These are phyloP conservation scores for Tetraselmis striata DNA, from an alignment of 139 green algal species.

Conservation along the genomic window DNA sequence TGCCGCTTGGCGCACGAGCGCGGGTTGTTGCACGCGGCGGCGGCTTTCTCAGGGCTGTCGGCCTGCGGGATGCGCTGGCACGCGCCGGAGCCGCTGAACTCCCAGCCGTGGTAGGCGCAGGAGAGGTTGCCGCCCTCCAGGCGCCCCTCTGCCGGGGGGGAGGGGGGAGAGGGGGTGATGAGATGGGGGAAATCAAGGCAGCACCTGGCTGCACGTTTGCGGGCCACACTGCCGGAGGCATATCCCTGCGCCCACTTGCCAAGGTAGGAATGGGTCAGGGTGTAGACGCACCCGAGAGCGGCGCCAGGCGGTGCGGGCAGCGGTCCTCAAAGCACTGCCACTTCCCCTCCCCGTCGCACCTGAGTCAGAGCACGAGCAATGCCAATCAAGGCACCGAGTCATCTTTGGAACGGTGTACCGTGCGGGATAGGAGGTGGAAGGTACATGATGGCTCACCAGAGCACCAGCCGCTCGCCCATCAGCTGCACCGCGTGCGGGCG, in stretches of 20 bases:
- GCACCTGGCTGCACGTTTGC: neutral
- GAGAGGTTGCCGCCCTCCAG: conserved; percentile 41
- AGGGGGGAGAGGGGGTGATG: neutral
- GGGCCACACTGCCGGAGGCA: neutral
- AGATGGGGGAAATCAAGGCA: neutral
- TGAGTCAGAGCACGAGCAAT: conserved; percentile 26
- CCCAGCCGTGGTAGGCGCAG: conserved; percentile 52
- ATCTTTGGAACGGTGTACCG: no score
- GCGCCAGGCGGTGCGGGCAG: conserved; percentile 54
- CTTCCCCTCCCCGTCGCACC: conserved; percentile 18
- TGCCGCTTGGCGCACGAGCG: conserved; percentile 28
- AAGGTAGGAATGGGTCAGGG: no score
- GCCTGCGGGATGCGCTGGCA: conserved; percentile 47
- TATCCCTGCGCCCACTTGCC: no score
- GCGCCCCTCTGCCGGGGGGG: conserved; percentile 18
- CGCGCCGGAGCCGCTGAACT: conserved; percentile 29
- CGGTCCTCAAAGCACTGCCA: conserved; percentile 32
- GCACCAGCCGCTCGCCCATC: conserved; percentile 23
- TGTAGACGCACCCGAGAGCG: conserved; percentile 39
- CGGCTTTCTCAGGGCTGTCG: conserved; percentile 13
- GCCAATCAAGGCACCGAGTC: no score
- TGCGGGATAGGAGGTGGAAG: no score
- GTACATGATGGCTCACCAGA: no score
- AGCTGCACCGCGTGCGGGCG: conserved; percentile 20
- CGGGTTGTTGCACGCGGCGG: conserved; percentile 1